These are phyloP conservation scores for Trypanosoma caninum DNA, from an alignment of 208 protist species.

Conservation along the genomic window DNA sequence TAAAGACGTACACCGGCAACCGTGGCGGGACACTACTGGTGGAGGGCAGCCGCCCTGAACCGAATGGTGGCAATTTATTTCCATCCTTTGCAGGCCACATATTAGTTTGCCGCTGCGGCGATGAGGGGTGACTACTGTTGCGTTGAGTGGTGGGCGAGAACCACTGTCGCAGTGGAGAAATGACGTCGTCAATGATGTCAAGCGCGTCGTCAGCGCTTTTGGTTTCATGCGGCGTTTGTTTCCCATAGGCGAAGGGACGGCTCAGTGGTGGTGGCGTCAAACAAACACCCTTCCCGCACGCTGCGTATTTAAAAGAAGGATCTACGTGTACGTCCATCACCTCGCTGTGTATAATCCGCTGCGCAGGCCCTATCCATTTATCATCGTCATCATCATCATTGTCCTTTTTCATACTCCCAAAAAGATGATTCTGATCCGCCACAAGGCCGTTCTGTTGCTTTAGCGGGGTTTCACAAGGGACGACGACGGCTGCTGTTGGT, in stretches of 20 bases:
- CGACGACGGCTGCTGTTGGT: not conserved
- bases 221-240: not conserved
- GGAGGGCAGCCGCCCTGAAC: not conserved
- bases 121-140: not conserved
- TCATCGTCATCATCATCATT: not conserved
- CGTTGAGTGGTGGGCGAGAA: constrained; percentile 4
- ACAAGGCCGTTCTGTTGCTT: not conserved
- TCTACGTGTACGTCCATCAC: too few relatives aligned
- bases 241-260: not conserved
- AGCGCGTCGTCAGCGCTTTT: not conserved
- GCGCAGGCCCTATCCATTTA: not conserved
- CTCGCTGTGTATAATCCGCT: not conserved
- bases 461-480: not conserved
- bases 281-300: not conserved
- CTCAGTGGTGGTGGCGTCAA: constrained; percentile 8
- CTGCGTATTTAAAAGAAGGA: not conserved
- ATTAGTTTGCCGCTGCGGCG: too few relatives aligned
- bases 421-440: constrained; percentile 6
- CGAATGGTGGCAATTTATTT: not conserved
- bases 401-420: not conserved
- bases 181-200: constrained; percentile 16
- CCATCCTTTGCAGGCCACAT: too few relatives aligned
- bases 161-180: constrained; percentile 23
- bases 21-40: constrained; percentile 26
- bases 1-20: constrained; percentile 71